Base-by-base conservation (phyloP, 2,329 filamentous ascomycete species). In the Ceratocystis alfenasii region DNA sequence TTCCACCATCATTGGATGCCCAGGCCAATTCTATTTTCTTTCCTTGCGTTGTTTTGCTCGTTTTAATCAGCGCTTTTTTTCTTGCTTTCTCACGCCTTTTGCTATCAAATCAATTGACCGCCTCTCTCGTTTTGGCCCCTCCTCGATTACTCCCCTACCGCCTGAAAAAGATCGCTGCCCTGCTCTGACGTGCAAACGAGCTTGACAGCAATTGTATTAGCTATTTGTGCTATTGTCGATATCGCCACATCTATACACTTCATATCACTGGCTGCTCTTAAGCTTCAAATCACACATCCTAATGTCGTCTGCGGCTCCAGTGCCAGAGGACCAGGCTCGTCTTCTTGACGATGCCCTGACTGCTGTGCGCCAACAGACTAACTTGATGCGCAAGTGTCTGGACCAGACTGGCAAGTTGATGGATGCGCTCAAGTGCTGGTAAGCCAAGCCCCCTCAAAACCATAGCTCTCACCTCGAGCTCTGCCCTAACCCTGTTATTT, bases 401-500 rank as follows among this genome's bases (percentile, higher is more conserved):
- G 95, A 99, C 75, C 95, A 90, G 8, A 92, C 94, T 5, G 93
- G 94, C 70, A 99, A 99, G 83, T 86, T 99, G 70, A 99, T 99
- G 94, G 94, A 99, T 81, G 94, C 94, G 72, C 84, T 99, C 73
- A 99, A 99, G 80, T 97, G 93, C 89, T 96, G 92, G 94, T 97
- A 83, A 72, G 88, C 33, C n/a, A 57, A 17, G 53, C 53, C 53
- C 15, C 53, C 12, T 15, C 50, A 28, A 63, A 25, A 44, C 41
- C n/a, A 25, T 44, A 15, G 10, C 36, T 15, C 12, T 20, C 30
- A 15, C 33, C 46, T 17, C 5, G 30, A 30, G 25, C 17, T 28
- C 5, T 17, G 10, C 7, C 45, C 41, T 28, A 12, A 3, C 33
- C 20, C 53, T 25, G n/a, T 10, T n/a, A 10, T n/a, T 46, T 36